Base-by-base conservation (phyloP, 164 flowering plant species). In the Houttuynia cordata region DNA sequence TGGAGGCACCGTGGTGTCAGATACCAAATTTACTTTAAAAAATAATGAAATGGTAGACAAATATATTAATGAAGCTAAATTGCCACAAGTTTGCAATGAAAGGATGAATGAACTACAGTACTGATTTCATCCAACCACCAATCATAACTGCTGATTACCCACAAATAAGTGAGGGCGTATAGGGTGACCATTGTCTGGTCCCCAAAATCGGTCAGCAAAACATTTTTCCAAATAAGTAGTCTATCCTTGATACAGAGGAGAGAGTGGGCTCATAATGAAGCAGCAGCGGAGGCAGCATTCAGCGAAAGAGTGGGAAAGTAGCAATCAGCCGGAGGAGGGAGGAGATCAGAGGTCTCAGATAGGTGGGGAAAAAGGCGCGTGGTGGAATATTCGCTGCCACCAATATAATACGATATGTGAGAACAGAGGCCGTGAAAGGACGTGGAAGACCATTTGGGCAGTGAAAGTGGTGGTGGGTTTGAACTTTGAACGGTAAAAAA, bases 401-500 rank as follows among this genome's bases (percentile, higher is more conserved):
- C 53, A 60, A 60, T 56, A 55, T 45, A 42, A 23, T 55, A 42
- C 24, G 24, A 19, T 14, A 25, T 50, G 51, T 47, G 34, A 24
- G 18, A 22, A 51, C 24, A 50, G 42, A n/a, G n/a, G n/a, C n/a
- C n/a, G n/a, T n/a, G n/a, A n/a, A n/a, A n/a, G n/a, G n/a, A n/a
- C n/a, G n/a, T n/a, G n/a, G n/a, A n/a, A 30, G 37, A 6, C 37
- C 2, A 30, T 30, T 30, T 30, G 37, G 37, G 37, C 37, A 2
- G 37, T 30, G 37, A 30, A 30, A 30, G 37, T 30, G 37, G 37
- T 6, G 37, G 37, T n/a, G n/a, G n/a, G n/a, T n/a, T n/a, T n/a
- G 22, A 30, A 45, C 57, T 49, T 64, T 66, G 68, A 60, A 66
- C 63, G 68, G 68, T 66, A 63, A 66, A 60, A 66, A 65, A 53